Conservation (phyloP, 371 early-diverging fungal species). For the Nosema granulosis region DNA sequence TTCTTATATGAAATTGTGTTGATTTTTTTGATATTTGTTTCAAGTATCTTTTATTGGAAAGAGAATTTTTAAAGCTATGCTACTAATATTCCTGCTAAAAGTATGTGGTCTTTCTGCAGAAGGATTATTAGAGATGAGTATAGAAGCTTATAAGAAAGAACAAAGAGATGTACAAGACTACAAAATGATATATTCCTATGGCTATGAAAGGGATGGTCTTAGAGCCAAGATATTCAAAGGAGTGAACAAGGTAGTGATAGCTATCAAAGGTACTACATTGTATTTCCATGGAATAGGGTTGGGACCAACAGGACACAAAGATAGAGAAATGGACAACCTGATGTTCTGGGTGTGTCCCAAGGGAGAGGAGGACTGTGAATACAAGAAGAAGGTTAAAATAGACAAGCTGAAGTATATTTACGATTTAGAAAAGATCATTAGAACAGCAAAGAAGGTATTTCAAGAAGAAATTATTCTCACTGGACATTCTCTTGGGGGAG, state of each 20-base stretch:
- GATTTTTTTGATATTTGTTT: too few relatives aligned
- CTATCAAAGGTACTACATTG: conserved; percentile 50
- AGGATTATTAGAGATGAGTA: conserved; percentile 2
- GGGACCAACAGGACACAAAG: conserved; percentile 27
- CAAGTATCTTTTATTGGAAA: too few relatives aligned
- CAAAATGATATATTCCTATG: conserved; percentile 14
- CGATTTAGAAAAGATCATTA: conserved; percentile 14
- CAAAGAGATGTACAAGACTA: background rate
- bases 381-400: conserved; percentile 16
- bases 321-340: conserved; percentile 38
- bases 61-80: too few relatives aligned
- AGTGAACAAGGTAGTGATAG: conserved; percentile 21
- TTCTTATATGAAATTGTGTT: background rate
- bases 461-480: conserved; percentile 59
- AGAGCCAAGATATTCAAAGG: conserved; percentile 34
- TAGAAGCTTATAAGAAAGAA: conserved; percentile 1
- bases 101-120: background rate
- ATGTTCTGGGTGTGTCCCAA: conserved; percentile 34
- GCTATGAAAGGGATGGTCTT: conserved; percentile 34
- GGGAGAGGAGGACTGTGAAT: background rate
- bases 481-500: conserved; percentile 68
- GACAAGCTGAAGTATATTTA: conserved; percentile 20
- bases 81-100: background rate
- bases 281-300: conserved; percentile 29
- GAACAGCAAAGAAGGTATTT: conserved; percentile 1